Base-by-base conservation (phyloP, 768 basidiomycete species). In the Lactarius tabidus region DNA sequence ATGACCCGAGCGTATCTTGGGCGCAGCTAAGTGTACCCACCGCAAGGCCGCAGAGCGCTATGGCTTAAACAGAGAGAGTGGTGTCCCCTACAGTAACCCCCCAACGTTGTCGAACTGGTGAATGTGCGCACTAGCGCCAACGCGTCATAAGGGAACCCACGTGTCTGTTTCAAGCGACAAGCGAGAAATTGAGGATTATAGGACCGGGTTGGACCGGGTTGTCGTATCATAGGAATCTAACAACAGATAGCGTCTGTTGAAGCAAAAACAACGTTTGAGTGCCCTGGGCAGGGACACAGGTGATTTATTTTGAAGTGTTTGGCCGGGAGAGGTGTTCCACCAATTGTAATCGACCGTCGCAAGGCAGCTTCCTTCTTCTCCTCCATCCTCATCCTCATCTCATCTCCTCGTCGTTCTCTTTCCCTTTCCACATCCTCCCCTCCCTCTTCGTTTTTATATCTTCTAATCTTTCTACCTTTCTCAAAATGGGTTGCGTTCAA, bases 401-500 rank as follows among this genome's bases (percentile, higher is more conserved):
- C 48, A 26, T 51, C n/a, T n/a, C 45, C 56, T 59, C 31, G 29
- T 57, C 52, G 35, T 52, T 17, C 63, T 26, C 68, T 73, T 65
- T 70, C 72, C 72, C 60, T 74, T 63, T 63, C 45, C 36, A 45
- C n/a, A 23, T 67, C 58, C 51, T 56, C 62, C 53, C 29, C 54
- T 28, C 54, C 33, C 14, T 54, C 23, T 41, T 6, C 15, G 58
- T 54, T 26, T 53, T 58, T 20, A 70, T 60, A 67, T 55, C 57
- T 26, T 33, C 45, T 62, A 67, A 56, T 56, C 45, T 57, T 61
- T 63, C 54, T 52, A 7, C 59, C 60, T 51, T 59, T 29, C 28
- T 66, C 66, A 69, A 65, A 71, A 90, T 91, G 89, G 89, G 89
- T 77, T 91, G 89, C 70, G 85, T 85, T 10, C 86, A 88, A 76